Evolutionary conservation across 2,329 filamentous ascomycete species (phyloP).

Genomic region (Diplodia corticola): DNA sequence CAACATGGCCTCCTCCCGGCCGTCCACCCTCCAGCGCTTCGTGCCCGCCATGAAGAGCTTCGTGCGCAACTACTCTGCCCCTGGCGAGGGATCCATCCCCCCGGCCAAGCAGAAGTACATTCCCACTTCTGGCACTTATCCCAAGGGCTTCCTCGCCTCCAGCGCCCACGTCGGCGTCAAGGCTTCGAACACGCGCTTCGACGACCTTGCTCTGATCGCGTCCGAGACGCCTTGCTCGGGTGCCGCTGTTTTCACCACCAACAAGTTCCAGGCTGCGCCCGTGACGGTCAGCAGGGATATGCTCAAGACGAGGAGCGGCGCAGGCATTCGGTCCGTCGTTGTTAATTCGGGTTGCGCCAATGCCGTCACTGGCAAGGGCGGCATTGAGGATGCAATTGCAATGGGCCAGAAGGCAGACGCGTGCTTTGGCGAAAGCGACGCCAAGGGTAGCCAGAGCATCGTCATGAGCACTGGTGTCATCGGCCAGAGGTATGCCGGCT

Average conservation of each 20-base stretch:
- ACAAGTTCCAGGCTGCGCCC: constrained; percentile 96
- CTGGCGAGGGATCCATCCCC: constrained; percentile 63
- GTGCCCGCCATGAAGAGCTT: constrained; percentile 37
- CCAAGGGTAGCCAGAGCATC: constrained; percentile 64
- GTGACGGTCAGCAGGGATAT: constrained; percentile 81
- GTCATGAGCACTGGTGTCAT: constrained; percentile 99
- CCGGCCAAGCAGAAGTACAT: constrained; percentile 87
- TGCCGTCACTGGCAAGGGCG: constrained; percentile 89
- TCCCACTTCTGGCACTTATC: constrained; percentile 80
- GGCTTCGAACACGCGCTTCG: constrained; percentile 84
- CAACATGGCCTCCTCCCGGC: constrained; percentile 21
- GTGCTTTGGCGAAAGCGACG: constrained; percentile 52
- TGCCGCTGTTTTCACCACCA: constrained; percentile 94
- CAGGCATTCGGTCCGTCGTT: constrained; percentile 76
- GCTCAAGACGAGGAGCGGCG: constrained; percentile 64
- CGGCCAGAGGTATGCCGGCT: constrained; percentile 68
- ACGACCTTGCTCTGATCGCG: constrained; percentile 84
- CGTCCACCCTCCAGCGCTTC: constrained; percentile 27
- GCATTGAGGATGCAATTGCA: constrained; percentile 78
- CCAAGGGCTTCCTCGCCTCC: constrained; percentile 82
- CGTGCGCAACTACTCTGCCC: constrained; percentile 59
- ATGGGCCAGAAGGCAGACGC: constrained; percentile 82
- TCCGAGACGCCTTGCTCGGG: constrained; percentile 85
- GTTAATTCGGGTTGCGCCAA: constrained; percentile 97
- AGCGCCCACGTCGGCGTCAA: constrained; percentile 93